Evolutionary conservation across 768 basidiomycete species (phyloP), one percentile per base, ranked within the genome.

Genomic region (Lactarius hengduanensis): DNA sequence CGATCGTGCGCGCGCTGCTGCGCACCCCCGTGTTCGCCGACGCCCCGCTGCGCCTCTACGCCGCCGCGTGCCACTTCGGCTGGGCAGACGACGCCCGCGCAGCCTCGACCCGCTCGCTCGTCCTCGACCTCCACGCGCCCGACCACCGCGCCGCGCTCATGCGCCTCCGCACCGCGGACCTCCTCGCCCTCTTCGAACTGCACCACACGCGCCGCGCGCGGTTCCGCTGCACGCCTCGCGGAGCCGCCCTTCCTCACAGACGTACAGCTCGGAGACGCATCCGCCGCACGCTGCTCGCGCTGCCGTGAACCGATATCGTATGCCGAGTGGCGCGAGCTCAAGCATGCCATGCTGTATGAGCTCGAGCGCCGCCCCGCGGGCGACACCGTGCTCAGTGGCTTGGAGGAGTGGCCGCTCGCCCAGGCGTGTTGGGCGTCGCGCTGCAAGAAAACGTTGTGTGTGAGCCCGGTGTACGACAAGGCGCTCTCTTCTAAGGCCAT

Each of bases 261-360:
- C 38, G 40, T 53, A 2, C 65, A 64, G 56, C 84, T 88, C 45
- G 76, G 75, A 67, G 76, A 76, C 34, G 75, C 80, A 26, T 81
- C 72, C 36, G 84, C 84, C 3, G 77, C 81, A n/a, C 75, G 76
- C n/a, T 89, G 87, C 70, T 78, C 80, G 32, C 76, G 81, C 54
- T 89, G 87, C 73, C 76, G 80, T 43, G 74, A 74, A 3, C 47
- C 70, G 22, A 81, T 84, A 50, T 82, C 85, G 67, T 86, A 88
- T 73, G 79, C 82, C 61, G 84, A 85, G 7, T 88, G 87, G 87
- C 79, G 84, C 70, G 85, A 87, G 72, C 78, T 89, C 63, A 88
- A 88, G 72, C 79, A 83, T 70, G 80, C 76, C 57, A 82, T 88
- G 61, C 72, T 83, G 4, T 68, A 78, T 59, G 87, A 87, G 77